Evolutionary conservation across 805 yeast species (phyloP), one percentile per base, ranked within the genome.

Genomic region (Komagataella mondaviorum): DNA sequence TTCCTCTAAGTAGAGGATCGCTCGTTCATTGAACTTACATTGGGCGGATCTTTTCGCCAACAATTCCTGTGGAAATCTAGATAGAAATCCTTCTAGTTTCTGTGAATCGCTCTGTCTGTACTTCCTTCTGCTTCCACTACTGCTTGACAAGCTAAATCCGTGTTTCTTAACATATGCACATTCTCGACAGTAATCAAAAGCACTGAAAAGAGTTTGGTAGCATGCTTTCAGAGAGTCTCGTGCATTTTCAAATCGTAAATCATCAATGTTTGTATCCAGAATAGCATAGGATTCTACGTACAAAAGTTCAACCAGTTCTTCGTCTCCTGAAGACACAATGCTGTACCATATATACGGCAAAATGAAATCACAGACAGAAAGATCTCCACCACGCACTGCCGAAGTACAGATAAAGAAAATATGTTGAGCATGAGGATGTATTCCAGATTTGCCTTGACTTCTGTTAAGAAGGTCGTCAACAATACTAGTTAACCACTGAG

Each of bases 1-100:
- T 59, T 87, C 87, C 57, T 93, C 99, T 59, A 87, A 71, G 62
- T 88, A 88, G 50, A 90, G 69, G 6, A 91, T 80, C 0, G 98
- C 89, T 48, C 98, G 71, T 55, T 95, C 97, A 60, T 80, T 88
- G 0, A 95, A 82, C 48, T 81, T 86, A 54, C 95, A 86, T 55
- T 88, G 88, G 1, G 88, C 76, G 0, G 97, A 85, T 50, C 93
- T 72, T 43, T 74, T 71, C 0, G 96, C 96, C 58, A 93, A 71
- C 20, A 85, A 61, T 44, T 78, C 81, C 24, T 82, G 78, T 0
- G 96, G 86, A 7, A 90, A 74, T 2, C 66, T 60, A 1, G 66
- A 67, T 10, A 88, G 62, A 52, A 88, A 77, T 0, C 52, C 49
- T 48, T 72, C 72, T 3, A 80, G 79, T 59, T 56, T 68, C 51